A percentile compares a stretch with the other conserved stretches of the same genome.
These are phyloP conservation scores for Paradendryphiella salina DNA, from an alignment of 2,329 filamentous ascomycete species.

Conservation along the genomic window DNA sequence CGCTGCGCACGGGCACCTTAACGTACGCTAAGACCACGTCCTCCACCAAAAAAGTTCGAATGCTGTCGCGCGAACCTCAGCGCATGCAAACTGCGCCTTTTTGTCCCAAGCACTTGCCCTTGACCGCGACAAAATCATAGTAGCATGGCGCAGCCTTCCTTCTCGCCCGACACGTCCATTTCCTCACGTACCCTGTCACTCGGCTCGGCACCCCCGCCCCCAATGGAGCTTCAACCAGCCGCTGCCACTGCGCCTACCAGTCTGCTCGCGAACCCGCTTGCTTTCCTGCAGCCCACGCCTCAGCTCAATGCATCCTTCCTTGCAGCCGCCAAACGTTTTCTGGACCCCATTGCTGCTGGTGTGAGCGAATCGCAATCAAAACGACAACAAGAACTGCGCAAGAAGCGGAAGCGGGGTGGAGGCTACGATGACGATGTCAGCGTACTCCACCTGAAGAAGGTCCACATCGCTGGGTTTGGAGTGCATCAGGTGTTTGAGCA, in stretches of 20 bases:
- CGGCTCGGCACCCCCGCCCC: conserved; percentile 41
- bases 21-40: conserved; percentile 11
- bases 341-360: conserved; percentile 76
- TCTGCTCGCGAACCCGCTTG: conserved; percentile 66
- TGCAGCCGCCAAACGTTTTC: conserved; percentile 74
- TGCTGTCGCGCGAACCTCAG: conserved; percentile 10
- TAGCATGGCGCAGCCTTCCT: conserved; percentile 41
- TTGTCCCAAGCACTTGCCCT: not conserved
- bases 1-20: too few species aligned
- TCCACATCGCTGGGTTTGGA: conserved; percentile 86
- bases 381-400: conserved; percentile 67
- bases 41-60: conserved; percentile 20
- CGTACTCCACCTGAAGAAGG: conserved; percentile 74
- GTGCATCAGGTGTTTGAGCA: conserved; percentile 94
- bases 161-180: conserved; percentile 46
- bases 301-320: conserved; percentile 70
- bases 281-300: conserved; percentile 73
- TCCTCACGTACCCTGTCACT: conserved; percentile 48
- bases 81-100: conserved; percentile 1
- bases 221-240: conserved; percentile 38
- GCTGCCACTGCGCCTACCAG: conserved; percentile 58
- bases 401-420: conserved; percentile 74
- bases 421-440: conserved; percentile 51
- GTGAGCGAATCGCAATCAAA: conserved; percentile 73
- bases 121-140: not conserved